Evolutionary conservation across 1,284 basidiomycete species (phyloP).

Genomic region (Coniferiporia sulphurascens): DNA sequence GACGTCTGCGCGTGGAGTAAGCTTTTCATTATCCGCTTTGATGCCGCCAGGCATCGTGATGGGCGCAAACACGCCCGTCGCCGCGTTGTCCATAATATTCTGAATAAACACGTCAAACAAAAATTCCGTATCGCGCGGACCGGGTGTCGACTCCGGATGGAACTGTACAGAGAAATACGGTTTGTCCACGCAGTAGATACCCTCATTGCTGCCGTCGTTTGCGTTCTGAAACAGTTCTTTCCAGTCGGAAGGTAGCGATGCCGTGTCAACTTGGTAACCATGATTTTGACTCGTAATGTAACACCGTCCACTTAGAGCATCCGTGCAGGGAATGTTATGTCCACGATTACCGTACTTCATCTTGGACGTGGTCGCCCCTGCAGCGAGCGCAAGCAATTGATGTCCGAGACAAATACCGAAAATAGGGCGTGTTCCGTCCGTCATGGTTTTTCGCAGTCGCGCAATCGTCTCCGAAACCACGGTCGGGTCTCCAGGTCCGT

Average conservation of each 20-base stretch:
- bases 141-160: constrained; percentile 98
- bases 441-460: constrained; percentile 69
- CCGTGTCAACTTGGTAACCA: constrained; percentile 91
- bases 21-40: constrained; percentile 78
- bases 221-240: constrained; percentile 94
- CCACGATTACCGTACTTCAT: constrained; percentile 99
- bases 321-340: constrained; percentile 98
- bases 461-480: constrained; percentile 75
- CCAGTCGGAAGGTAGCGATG: constrained; percentile 82
- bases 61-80: constrained; percentile 64
- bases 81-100: constrained; percentile 74
- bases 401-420: constrained; percentile 99
- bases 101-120: constrained; percentile 97
- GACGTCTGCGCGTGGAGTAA: constrained; percentile 73
- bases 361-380: constrained; percentile 91
- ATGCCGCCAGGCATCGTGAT: constrained; percentile 87
- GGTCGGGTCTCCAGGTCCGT: constrained; percentile 97
- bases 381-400: constrained; percentile 93
- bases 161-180: constrained; percentile 99
- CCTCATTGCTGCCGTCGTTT: constrained; percentile 97
- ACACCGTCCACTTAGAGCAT: constrained; percentile 90
- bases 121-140: constrained; percentile 97
- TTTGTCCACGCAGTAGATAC: constrained; percentile 87
- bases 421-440: constrained; percentile 76
- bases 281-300: constrained; percentile 99